A percentile compares a stretch with the other conserved stretches of the same genome.
Conservation (phyloP, 345 rosid species). For the Gossypium stocksii region DNA sequence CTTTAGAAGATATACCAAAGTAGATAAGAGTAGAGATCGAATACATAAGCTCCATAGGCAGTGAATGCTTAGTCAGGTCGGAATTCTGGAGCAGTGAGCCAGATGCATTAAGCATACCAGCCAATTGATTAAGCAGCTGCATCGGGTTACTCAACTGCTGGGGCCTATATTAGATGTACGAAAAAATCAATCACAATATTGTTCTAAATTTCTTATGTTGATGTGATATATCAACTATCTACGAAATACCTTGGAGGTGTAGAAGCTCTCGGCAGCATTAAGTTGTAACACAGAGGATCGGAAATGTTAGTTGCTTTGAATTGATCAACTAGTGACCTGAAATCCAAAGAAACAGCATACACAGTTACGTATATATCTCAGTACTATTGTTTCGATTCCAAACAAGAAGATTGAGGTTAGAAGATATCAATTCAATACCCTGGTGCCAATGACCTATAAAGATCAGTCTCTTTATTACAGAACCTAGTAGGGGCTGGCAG, state of each 20-base stretch:
- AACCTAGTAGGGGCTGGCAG: slow-evolving; percentile 1
- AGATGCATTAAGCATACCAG: slow-evolving; percentile 3
- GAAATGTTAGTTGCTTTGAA: neutral
- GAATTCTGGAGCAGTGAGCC: neutral
- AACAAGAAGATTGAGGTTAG: neutral
- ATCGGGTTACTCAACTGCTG: neutral
- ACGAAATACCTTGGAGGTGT: slow-evolving; percentile 1
- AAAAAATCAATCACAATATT: neutral
- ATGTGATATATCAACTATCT: neutral
- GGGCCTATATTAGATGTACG: neutral
- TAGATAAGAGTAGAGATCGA: neutral
- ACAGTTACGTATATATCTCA: neutral
- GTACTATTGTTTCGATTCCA: neutral
- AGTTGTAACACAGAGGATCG: neutral
- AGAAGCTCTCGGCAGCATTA: neutral
- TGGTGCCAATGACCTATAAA: neutral
- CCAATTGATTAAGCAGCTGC: neutral
- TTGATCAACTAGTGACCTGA: slow-evolving; percentile 9
- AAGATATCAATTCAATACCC: slow-evolving; percentile 14
- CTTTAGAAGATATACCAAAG: neutral
- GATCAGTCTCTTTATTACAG: slow-evolving; percentile 6
- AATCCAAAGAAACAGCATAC: neutral
- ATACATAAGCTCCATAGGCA: slow-evolving; percentile 3
- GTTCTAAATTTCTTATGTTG: neutral
- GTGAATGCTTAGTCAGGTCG: neutral